These are phyloP conservation scores for Aspergillus felis DNA, from an alignment of 2,329 filamentous ascomycete species.

Conservation along the genomic window DNA sequence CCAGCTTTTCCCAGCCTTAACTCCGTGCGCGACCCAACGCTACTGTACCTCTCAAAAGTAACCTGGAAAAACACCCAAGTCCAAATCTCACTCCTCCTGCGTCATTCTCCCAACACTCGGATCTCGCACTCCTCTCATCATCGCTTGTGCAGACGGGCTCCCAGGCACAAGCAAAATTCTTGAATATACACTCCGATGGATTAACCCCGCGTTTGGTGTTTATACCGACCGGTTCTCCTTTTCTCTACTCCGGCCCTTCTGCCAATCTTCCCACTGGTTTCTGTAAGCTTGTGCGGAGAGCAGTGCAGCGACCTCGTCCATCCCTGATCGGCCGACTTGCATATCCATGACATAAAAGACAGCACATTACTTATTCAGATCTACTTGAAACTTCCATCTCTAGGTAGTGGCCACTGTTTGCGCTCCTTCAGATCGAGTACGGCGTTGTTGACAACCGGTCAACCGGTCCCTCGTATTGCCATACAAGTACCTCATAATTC, in stretches of 20 bases:
- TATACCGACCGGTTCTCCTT: not conserved
- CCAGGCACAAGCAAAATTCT: not conserved
- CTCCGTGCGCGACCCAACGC: not conserved
- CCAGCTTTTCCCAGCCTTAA: not conserved
- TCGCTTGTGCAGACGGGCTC: not conserved
- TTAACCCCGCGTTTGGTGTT: slow-evolving; percentile 1
- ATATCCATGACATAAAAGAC: not conserved
- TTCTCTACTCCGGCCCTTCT: not conserved
- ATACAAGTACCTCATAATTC: not conserved
- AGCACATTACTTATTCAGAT: not conserved
- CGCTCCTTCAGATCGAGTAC: not conserved
- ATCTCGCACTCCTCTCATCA: not conserved
- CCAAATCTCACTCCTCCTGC: not conserved
- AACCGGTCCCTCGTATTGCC: not conserved
- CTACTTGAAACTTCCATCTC: not conserved
- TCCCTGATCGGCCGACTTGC: slow-evolving; percentile 4
- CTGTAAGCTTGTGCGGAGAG: not conserved
- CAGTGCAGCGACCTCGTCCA: slow-evolving; percentile 1
- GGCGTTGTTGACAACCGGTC: not conserved
- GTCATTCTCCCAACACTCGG: not conserved
- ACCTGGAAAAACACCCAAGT: not conserved
- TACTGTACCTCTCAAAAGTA: not conserved
- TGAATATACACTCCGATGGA: not conserved
- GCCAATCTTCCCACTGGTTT: not conserved
- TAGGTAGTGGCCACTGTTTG: not conserved